Evolutionary conservation across 352 stramenopile genomes (phyloP), one percentile per base, ranked within the genome.

Genomic region (Phytophthora chlamydospora): DNA sequence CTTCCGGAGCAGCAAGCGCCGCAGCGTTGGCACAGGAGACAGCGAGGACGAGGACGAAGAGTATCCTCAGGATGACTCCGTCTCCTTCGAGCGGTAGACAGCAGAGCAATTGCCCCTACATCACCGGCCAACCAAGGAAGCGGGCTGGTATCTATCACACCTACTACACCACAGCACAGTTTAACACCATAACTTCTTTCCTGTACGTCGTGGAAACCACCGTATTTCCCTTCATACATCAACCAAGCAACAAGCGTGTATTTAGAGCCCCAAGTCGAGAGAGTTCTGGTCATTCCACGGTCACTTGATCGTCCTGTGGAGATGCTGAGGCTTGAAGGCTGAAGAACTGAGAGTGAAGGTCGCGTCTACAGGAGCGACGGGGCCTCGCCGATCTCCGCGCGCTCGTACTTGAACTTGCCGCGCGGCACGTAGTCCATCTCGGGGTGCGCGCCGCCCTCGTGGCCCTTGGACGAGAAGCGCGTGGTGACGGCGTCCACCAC

Each of bases 401-500:
- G 80, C 68, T 69, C 60, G 75, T 85, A 90, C 60, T 71, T 55
- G 68, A 78, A 70, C 62, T 89, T 88, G 76, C 70, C 62, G 27
- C 54, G 36, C 29, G 70, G 58, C 6, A 75, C 62, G 56, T 75
- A 74, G 51, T 65, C 50, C 52, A 73, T 66, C 51, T 75, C 56
- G 21, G 70, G 58, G 45, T 70, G 71, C 35, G 59, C 53, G 56
- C 58, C 76, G 64, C 44, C 58, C 19, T 73, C 53, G 13, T 73
- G 72, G 67, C 60, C 60, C 47, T 62, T 41, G 27, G 58, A 62
- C 53, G 63, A 61, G 58, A 70, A 75, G 73, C 76, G 65, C 61
- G 75, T 66, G 13, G 66, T 80, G 64, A 93, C 48, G 12, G 71
- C 31, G 65, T 93, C 86, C 51, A 91, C 73, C 4, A 85, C 80